Percentiles rank a stretch among this genome's conserved stretches.
Evolutionary conservation across 2,329 filamentous ascomycete genomes (phyloP).

Genomic region (Calonectria multiphialidica): DNA sequence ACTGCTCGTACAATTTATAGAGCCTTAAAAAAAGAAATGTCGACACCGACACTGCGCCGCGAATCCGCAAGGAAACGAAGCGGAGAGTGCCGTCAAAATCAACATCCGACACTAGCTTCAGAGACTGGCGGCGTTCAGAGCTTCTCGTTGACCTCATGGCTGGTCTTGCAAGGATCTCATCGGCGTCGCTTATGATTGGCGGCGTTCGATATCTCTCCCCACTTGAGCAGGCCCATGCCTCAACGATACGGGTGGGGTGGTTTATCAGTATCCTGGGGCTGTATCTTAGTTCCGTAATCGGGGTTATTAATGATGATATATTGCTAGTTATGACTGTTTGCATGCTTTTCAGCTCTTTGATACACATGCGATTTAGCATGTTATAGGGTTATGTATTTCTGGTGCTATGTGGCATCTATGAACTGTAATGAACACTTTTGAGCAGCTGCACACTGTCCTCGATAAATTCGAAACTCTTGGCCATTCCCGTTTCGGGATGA

Average conservation of each 20-base stretch:
- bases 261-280: neutral
- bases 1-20: neutral
- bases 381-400: neutral
- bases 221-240: neutral
- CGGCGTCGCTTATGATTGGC: neutral
- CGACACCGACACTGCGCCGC: neutral
- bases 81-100: neutral
- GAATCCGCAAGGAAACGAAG: neutral
- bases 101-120: neutral
- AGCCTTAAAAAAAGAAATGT: neutral
- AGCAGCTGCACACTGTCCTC: conserved; percentile 35
- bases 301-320: neutral
- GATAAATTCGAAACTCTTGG: conserved; percentile 44
- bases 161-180: neutral
- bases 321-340: neutral
- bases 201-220: conserved; percentile 4
- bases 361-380: neutral
- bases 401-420: neutral
- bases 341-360: neutral
- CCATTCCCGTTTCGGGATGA: conserved; percentile 40
- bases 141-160: neutral
- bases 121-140: neutral
- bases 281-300: neutral
- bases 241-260: neutral
- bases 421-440: conserved; percentile 10